These are phyloP conservation scores for Pseudopyrenochaeta lycopersici DNA, from an alignment of 2,329 filamentous ascomycete species.

Conservation along the genomic window DNA sequence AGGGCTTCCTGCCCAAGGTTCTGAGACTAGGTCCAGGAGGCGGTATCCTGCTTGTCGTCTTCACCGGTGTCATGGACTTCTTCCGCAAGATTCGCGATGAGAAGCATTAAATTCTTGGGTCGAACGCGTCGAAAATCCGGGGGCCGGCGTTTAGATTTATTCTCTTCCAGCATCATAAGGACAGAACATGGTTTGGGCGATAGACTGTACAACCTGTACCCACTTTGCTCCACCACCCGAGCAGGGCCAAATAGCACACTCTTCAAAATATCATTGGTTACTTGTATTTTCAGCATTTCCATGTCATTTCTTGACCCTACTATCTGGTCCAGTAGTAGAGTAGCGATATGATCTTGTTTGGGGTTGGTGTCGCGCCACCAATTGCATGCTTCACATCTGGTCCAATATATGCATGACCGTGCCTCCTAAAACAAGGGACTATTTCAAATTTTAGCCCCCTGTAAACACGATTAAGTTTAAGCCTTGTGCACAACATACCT, in stretches of 20 bases:
- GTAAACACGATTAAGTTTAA: too few relatives aligned
- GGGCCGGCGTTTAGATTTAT: neutral
- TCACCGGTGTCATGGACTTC: slow-evolving; percentile 90
- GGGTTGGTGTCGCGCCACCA: too few relatives aligned
- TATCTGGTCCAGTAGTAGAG: too few relatives aligned
- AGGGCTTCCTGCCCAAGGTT: slow-evolving; percentile 97
- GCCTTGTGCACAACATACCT: too few relatives aligned
- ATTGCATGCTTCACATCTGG: too few relatives aligned
- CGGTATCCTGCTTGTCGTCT: slow-evolving; percentile 82
- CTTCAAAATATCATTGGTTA: neutral
- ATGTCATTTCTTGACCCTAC: neutral
- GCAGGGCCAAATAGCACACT: slow-evolving; percentile 1
- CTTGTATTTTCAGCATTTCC: too few relatives aligned
- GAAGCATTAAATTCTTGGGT: slow-evolving; percentile 13
- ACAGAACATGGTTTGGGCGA: neutral
- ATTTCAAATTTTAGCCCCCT: too few relatives aligned
- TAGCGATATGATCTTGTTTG: too few relatives aligned
- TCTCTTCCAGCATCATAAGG: neutral
- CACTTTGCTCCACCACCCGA: slow-evolving; percentile 2
- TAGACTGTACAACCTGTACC: slow-evolving; percentile 12
- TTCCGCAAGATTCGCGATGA: slow-evolving; percentile 75
- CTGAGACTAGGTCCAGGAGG: slow-evolving; percentile 76
- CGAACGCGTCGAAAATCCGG: neutral
- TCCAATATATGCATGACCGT: too few relatives aligned
- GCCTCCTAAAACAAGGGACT: too few relatives aligned